These are phyloP conservation scores for Vanrija pseudolonga DNA, from an alignment of 1,284 basidiomycete genomes.

Conservation along the genomic window DNA sequence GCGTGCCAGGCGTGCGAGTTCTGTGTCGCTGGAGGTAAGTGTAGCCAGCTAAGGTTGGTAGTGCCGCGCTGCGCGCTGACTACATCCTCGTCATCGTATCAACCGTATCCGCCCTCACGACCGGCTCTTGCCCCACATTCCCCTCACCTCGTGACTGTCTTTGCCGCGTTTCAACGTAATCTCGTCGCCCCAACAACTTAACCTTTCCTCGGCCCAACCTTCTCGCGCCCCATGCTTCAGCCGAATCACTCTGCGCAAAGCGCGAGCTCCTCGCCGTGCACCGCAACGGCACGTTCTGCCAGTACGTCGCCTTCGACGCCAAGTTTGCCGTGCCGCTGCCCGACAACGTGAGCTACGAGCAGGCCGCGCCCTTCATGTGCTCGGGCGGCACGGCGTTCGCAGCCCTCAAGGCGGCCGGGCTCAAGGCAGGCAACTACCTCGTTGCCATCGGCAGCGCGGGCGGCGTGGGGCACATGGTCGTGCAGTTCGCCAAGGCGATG, in stretches of 20 bases:
- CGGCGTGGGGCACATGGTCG: constrained; percentile 21
- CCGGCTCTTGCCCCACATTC: no score
- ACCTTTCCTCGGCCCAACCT: no score
- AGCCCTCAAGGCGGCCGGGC: constrained; percentile 15
- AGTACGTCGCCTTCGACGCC: not conserved
- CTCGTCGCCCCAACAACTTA: not conserved
- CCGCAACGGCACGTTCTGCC: not conserved
- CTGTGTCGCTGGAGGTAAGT: constrained; percentile 2
- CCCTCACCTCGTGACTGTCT: no score
- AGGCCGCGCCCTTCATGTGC: constrained; percentile 20
- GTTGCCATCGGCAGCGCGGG: constrained; percentile 13
- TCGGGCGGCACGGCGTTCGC: constrained; percentile 20
- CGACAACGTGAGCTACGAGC: constrained; percentile 12
- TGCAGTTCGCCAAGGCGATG: constrained; percentile 16
- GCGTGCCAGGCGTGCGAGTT: constrained; percentile 15
- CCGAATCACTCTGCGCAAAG: not conserved
- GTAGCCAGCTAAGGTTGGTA: no score
- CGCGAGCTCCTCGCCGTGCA: not conserved
- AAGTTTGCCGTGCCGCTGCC: constrained; percentile 7
- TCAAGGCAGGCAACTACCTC: constrained; percentile 8
- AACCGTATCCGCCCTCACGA: no score
- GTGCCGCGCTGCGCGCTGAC: no score
- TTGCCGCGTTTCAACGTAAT: no score
- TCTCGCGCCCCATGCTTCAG: not conserved
- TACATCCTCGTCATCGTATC: no score